Conservation (phyloP, 306 rosid genomes). For the Carpinus fangiana region DNA sequence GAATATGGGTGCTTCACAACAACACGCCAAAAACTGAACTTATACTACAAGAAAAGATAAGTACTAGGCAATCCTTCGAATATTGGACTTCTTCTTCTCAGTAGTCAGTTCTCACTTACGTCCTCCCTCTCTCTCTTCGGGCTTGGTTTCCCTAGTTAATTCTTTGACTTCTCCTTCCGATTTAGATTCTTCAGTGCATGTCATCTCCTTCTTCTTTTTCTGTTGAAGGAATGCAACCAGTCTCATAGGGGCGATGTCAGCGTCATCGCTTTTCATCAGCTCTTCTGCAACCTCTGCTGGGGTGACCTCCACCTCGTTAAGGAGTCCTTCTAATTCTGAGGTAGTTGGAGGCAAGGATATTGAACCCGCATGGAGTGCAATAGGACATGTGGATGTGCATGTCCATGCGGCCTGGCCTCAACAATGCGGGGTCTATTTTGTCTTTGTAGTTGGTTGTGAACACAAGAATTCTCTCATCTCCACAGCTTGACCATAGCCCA, state of each 20-base stretch:
- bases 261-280: constrained; percentile 34
- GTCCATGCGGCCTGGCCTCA: constrained; percentile 48
- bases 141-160: constrained; percentile 1
- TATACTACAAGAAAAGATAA: not conserved
- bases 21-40: not conserved
- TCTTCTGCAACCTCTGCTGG: constrained; percentile 42
- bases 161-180: constrained; percentile 1
- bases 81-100: not conserved
- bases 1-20: not conserved
- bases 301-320: constrained; percentile 31
- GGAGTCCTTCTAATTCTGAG: constrained; percentile 21
- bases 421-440: constrained; percentile 35
- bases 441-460: constrained; percentile 31
- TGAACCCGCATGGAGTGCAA: constrained; percentile 32
- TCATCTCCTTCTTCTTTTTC: constrained; percentile 23
- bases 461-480: constrained; percentile 36
- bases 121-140: not conserved
- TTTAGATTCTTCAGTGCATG: not conserved
- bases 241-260: constrained; percentile 18
- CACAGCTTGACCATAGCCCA: constrained; percentile 34
- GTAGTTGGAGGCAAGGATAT: constrained; percentile 35
- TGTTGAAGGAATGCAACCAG: constrained; percentile 25
- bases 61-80: not conserved
- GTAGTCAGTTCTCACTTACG: too few species aligned
- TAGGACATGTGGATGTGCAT: constrained; percentile 44